Conservation (phyloP, 2,329 filamentous ascomycete genomes). For the Aspergillus pseudoviridinutans region DNA sequence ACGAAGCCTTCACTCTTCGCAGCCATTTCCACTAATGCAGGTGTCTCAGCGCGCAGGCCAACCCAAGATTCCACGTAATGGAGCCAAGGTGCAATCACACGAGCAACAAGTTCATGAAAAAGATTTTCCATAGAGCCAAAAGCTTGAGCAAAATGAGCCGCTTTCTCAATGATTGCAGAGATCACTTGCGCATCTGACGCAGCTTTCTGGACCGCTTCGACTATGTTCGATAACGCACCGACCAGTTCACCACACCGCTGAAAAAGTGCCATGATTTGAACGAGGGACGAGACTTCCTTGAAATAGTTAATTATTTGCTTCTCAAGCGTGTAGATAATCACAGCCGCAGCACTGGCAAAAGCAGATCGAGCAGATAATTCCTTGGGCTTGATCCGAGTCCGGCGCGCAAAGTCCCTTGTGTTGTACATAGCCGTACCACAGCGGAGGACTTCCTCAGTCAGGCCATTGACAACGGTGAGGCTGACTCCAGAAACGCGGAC, state of each 20-base stretch:
- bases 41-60: conserved; percentile 59
- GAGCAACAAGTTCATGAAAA: conserved; percentile 62
- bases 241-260: conserved; percentile 36
- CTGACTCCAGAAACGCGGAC: conserved; percentile 51
- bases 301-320: conserved; percentile 28
- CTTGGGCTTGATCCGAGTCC: conserved; percentile 21
- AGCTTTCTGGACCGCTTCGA: conserved; percentile 45
- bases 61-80: conserved; percentile 70
- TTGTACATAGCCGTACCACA: conserved; percentile 37
- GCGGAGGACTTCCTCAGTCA: conserved; percentile 28
- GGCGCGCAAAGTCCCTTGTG: conserved; percentile 33
- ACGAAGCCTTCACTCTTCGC: conserved; percentile 57
- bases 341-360: conserved; percentile 30
- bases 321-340: conserved; percentile 37
- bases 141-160: conserved; percentile 61
- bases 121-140: conserved; percentile 59
- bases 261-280: conserved; percentile 38
- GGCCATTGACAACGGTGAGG: conserved; percentile 34
- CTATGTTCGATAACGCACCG: conserved; percentile 32
- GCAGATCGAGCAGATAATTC: conserved; percentile 32
- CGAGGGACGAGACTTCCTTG: conserved; percentile 26
- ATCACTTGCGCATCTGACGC: conserved; percentile 59
- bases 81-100: conserved; percentile 63
- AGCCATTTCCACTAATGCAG: conserved; percentile 48
- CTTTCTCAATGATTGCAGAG: conserved; percentile 58